These are phyloP conservation scores for Pisolithus thermaeus DNA, from an alignment of 1,284 basidiomycete genomes.

Conservation along the genomic window DNA sequence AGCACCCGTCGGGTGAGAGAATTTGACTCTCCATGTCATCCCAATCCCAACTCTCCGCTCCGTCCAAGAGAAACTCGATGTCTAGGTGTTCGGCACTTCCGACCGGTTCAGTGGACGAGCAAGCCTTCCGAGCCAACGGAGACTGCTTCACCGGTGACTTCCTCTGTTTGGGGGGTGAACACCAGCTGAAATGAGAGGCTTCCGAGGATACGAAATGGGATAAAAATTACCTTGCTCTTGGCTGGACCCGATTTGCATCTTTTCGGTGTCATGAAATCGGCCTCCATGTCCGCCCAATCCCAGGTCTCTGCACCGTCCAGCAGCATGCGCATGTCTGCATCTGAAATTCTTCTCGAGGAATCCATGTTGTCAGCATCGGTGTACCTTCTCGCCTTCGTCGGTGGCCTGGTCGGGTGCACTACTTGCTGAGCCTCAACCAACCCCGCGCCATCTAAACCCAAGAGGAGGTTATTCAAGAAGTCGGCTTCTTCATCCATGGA, in stretches of 20 bases:
- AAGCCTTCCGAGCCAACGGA: slow-evolving; percentile 6
- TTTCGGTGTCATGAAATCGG: slow-evolving; percentile 34
- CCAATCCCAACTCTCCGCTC: slow-evolving; percentile 49
- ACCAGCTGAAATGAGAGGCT: slow-evolving; percentile 3
- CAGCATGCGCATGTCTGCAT: slow-evolving; percentile 36
- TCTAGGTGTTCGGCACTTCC: slow-evolving; percentile 16
- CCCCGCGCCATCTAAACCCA: slow-evolving; percentile 37
- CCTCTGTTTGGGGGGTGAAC: slow-evolving; percentile 12
- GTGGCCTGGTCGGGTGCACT: slow-evolving; percentile 3
- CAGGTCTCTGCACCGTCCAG: slow-evolving; percentile 49
- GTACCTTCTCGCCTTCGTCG: slow-evolving; percentile 8
- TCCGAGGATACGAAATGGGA: background rate
- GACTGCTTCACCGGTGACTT: slow-evolving; percentile 18
- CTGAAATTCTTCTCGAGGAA: slow-evolving; percentile 9
- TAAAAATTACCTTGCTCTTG: slow-evolving; percentile 7
- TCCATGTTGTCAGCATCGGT: slow-evolving; percentile 1
- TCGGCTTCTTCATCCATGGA: slow-evolving; percentile 34
- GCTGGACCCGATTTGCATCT: slow-evolving; percentile 24
- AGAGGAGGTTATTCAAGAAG: slow-evolving; percentile 44
- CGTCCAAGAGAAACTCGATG: slow-evolving; percentile 33
- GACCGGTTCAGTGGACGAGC: slow-evolving; percentile 7
- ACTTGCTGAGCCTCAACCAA: slow-evolving; percentile 17
- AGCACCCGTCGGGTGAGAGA: slow-evolving; percentile 29
- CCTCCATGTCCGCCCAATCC: slow-evolving; percentile 46
- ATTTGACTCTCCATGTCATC: slow-evolving; percentile 41